Evolutionary conservation across 208 protist species (phyloP), one percentile per base, ranked within the genome.

Genomic region (Acanthamoeba castellanii): DNA sequence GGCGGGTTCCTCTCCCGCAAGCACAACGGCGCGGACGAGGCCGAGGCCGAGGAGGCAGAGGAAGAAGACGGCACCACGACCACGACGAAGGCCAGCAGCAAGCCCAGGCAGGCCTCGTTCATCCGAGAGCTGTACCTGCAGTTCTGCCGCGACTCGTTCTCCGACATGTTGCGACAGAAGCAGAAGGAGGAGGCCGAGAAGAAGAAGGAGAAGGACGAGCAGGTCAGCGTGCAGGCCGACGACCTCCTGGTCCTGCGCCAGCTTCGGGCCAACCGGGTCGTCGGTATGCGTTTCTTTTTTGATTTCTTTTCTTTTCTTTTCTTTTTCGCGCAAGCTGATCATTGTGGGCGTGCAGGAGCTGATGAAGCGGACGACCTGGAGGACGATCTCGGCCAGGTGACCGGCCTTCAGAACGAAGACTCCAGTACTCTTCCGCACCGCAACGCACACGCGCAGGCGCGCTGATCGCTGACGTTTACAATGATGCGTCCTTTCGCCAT

Each of bases 161-260:
- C 68, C 34, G 52, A 82, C 55, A 72, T 81, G 74, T 20, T 81
- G 47, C 25, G 34, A 32, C 14, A 94, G 34, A 57, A 50, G 30
- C 50, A 94, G 68, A 20, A n/a, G 13, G 55, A 87, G 32, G 74
- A 95, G 72, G 76, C 68, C 25, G 92, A 97, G 52, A 57, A 96
- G 47, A 92, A 95, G 34, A 92, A 95, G 37, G 84, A 92, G n/a
- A 96, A 95, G 68, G 93, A 96, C 22, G 88, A 94, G n/a, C 32
- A 37, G 30, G 70, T 92, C 5, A 20, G 87, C 13, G 76, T 97
- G 14, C 96, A 98, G 37, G 95, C 95, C 13, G 97, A 98, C 82
- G 95, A 97, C 68, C 84, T 98, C 27, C 97, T 98, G 66, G 64
- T 52, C 30, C 92, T 98, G 74, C 93, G 97, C 34, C 97, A 98